Conservation (phyloP, 2,329 filamentous ascomycete species). For the Alternaria dauci region DNA sequence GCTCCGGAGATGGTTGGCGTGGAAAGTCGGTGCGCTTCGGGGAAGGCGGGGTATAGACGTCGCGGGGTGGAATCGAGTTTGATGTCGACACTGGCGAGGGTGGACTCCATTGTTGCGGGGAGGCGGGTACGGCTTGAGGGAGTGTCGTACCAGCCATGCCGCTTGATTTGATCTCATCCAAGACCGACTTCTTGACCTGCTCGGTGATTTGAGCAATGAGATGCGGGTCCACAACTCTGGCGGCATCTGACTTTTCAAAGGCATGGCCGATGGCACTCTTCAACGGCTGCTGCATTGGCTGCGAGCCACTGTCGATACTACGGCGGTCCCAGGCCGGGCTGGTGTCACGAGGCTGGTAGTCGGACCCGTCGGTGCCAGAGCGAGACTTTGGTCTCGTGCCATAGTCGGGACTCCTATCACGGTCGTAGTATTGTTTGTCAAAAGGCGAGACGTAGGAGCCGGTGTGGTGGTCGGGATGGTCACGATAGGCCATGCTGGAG, state of each 20-base stretch:
- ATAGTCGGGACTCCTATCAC: conserved; percentile 37
- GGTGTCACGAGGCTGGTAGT: conserved; percentile 30
- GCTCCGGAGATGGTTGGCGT: conserved; percentile 46
- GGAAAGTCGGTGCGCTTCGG: conserved; percentile 51
- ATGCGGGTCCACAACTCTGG: conserved; percentile 64
- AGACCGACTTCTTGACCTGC: conserved; percentile 59
- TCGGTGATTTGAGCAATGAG: conserved; percentile 70
- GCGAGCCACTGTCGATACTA: conserved; percentile 27
- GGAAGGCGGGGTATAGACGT: conserved; percentile 65
- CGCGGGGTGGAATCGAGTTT: conserved; percentile 58
- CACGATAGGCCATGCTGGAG: conserved; percentile 29
- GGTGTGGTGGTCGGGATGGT: conserved; percentile 27
- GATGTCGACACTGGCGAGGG: conserved; percentile 57
- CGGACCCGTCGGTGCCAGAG: conserved; percentile 45
- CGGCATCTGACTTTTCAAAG: conserved; percentile 60
- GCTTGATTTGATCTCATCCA: conserved; percentile 59
- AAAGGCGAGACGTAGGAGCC: conserved; percentile 27
- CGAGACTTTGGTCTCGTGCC: conserved; percentile 31
- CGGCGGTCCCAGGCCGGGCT: conserved; percentile 16
- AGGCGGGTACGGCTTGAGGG: conserved; percentile 41
- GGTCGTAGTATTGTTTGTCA: conserved; percentile 37
- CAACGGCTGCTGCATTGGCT: conserved; percentile 58
- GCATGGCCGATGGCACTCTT: conserved; percentile 66
- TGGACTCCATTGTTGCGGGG: conserved; percentile 49
- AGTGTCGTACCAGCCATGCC: conserved; percentile 39